phyloP scores from a whole-genome alignment of 495 filamentous ascomycete genomes.

The Achaetomiella virescens region DNA sequence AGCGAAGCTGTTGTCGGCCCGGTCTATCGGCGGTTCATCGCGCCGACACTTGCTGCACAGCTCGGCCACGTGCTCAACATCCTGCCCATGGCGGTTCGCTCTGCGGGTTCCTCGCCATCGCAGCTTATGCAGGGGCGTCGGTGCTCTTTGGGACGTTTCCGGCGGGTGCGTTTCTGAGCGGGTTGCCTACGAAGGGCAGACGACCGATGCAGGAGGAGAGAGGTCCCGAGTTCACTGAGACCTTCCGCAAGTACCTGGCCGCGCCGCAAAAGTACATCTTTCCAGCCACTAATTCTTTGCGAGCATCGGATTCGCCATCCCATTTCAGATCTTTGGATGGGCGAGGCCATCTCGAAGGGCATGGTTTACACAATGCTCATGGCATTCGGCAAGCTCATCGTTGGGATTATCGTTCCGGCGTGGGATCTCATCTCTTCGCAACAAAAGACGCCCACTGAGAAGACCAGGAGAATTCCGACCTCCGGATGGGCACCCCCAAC shows the following conservation, averaged over 20 bases:
- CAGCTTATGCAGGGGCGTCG: constrained; percentile 53
- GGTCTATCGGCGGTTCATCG: constrained; percentile 13
- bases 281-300: constrained; percentile 77
- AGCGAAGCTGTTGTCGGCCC: constrained; percentile 12
- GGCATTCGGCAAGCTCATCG: constrained; percentile 55
- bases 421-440: constrained; percentile 18
- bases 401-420: constrained; percentile 56
- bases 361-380: constrained; percentile 66
- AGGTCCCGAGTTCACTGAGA: constrained; percentile 26
- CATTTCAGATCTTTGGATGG: constrained; percentile 62
- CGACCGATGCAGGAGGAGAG: constrained; percentile 18
- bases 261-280: constrained; percentile 45
- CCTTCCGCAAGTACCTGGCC: constrained; percentile 55
- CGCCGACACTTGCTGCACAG: background rate
- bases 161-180: constrained; percentile 52
- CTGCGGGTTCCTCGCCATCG: constrained; percentile 18
- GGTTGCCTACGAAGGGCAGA: constrained; percentile 8
- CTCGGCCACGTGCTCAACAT: constrained; percentile 15
- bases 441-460: background rate
- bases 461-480: background rate
- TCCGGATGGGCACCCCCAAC: constrained; percentile 28
- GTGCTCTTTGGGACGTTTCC: constrained; percentile 66
- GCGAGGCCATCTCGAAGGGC: constrained; percentile 62
- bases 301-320: constrained; percentile 74
- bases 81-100: constrained; percentile 19